Percentiles rank a stretch among this genome's conserved stretches.
Evolutionary conservation across 208 protist species (phyloP).

Genomic region (Entamoeba dispar): DNA sequence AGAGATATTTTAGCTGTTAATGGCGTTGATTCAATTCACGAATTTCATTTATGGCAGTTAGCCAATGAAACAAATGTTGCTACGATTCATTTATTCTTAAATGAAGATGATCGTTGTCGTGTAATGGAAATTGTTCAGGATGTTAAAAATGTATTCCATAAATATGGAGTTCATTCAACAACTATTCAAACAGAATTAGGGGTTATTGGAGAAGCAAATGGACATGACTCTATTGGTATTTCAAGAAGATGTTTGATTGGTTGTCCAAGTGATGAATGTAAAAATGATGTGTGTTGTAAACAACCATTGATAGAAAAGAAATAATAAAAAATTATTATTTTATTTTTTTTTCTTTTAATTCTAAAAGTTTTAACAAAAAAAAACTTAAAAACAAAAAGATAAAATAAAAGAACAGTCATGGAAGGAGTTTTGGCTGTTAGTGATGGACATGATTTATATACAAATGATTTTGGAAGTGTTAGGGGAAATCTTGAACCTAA

Average conservation of each 20-base stretch:
- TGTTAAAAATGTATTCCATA: conserved; percentile 40
- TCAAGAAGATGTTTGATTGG: background rate
- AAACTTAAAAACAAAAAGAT: background rate
- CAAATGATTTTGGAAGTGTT: background rate
- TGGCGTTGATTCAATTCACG: conserved; percentile 33
- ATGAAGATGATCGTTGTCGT: conserved; percentile 13
- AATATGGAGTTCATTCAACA: conserved; percentile 34
- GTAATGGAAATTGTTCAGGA: background rate
- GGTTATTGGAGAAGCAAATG: background rate
- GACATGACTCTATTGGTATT: background rate
- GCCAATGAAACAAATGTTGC: conserved; percentile 27
- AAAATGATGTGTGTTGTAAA: background rate
- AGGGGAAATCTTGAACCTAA: background rate
- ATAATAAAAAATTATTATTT: background rate
- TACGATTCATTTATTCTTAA: conserved; percentile 33
- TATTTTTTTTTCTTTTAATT: background rate
- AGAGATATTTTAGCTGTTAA: conserved; percentile 17
- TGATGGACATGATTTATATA: background rate
- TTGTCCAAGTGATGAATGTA: background rate
- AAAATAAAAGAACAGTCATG: background rate
- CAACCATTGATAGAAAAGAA: background rate
- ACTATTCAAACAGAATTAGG: conserved; percentile 46
- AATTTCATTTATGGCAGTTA: conserved; percentile 48
- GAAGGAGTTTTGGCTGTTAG: background rate
- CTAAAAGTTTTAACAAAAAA: too few species aligned